These are phyloP conservation scores for Eucalyptus sideroxylon DNA, from an alignment of 345 rosid genomes.

Conservation along the genomic window DNA sequence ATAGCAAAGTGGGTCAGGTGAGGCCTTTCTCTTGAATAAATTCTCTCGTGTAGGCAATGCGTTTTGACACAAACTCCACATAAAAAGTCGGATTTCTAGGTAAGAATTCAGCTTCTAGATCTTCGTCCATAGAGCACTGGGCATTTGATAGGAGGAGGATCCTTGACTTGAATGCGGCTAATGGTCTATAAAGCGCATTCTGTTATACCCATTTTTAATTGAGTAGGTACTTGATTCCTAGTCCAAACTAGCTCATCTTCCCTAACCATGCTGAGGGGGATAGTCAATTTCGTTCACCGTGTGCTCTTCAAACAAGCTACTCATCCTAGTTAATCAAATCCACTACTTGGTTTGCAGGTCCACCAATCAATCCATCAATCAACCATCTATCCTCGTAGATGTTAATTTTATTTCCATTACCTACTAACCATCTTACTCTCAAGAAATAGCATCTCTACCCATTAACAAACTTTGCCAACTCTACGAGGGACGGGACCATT, in stretches of 20 bases:
- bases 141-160: background rate
- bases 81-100: background rate
- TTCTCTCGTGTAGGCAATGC: background rate
- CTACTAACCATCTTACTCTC: background rate
- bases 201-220: background rate
- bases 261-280: background rate
- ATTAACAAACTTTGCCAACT: background rate
- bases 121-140: background rate
- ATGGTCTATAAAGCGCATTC: background rate
- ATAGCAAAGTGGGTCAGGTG: background rate
- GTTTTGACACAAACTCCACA: background rate
- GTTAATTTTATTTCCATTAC: background rate
- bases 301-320: too few species aligned
- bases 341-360: background rate
- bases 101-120: background rate
- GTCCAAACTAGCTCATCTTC: background rate
- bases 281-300: too few species aligned
- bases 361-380: background rate
- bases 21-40: background rate
- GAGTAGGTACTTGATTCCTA: background rate
- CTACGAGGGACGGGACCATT: background rate
- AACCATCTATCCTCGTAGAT: background rate
- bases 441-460: background rate
- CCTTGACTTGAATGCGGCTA: background rate
- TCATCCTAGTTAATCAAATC: background rate